phyloP scores from a whole-genome alignment of 2,329 filamentous ascomycete species.

The Alternaria ventricosa region DNA sequence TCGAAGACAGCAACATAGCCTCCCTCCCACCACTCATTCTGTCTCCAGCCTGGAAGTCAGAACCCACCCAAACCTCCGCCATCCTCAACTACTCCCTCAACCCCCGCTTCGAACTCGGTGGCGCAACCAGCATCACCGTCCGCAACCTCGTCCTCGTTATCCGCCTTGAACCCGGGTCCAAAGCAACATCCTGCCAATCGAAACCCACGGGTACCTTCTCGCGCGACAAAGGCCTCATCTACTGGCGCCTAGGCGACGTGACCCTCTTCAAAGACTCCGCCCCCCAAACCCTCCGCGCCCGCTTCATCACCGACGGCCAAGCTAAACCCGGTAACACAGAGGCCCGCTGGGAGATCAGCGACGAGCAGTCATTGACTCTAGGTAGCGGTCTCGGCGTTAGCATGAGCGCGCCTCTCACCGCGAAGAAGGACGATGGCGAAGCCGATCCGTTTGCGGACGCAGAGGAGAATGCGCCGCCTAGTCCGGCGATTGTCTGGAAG shows the following conservation, averaged over 20 bases:
- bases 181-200: slow-evolving; percentile 72
- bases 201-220: slow-evolving; percentile 82
- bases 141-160: slow-evolving; percentile 79
- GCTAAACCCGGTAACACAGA: slow-evolving; percentile 80
- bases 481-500: slow-evolving; percentile 41
- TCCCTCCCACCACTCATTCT: slow-evolving; percentile 75
- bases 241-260: slow-evolving; percentile 81
- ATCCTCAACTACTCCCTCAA: slow-evolving; percentile 86
- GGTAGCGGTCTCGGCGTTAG: slow-evolving; percentile 70
- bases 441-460: slow-evolving; percentile 77
- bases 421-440: slow-evolving; percentile 50
- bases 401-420: slow-evolving; percentile 47
- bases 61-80: slow-evolving; percentile 83
- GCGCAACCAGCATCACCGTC: slow-evolving; percentile 60
- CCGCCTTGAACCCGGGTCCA: slow-evolving; percentile 68
- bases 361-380: slow-evolving; percentile 55
- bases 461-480: slow-evolving; percentile 45
- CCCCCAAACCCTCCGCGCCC: slow-evolving; percentile 79
- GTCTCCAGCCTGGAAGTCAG: slow-evolving; percentile 80
- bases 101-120: slow-evolving; percentile 63
- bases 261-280: slow-evolving; percentile 64
- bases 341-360: slow-evolving; percentile 76
- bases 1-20: slow-evolving; percentile 62
- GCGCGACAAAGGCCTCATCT: slow-evolving; percentile 77
- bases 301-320: slow-evolving; percentile 76